Evolutionary conservation across 192 early-diverging fungal genomes (phyloP), one percentile per base, ranked within the genome.

Genomic region (Coemansia pectinata): DNA sequence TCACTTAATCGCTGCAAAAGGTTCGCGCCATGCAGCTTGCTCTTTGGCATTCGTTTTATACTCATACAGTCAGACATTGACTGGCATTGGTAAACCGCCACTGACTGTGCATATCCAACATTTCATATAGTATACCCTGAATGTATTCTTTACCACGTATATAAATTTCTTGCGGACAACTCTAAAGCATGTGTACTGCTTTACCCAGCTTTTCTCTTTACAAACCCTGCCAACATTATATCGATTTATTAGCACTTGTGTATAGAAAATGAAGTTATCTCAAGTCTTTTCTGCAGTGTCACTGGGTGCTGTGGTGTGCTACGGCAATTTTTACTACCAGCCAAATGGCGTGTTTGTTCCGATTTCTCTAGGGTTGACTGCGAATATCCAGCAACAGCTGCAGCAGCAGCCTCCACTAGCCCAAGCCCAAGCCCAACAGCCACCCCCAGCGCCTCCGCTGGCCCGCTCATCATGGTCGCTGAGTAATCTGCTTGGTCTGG

Each of bases 261-360:
- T 10, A 58, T 34, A 66, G 33, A 61, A 52, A 50, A 74, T 74
- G 70, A 71, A 29, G 14, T 10, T 65, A 39, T 65, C 62, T 0
- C 17, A 38, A 38, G 17, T 65, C 31, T 44, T 59, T 27, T 15
- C 62, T 3, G 38, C 59, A n/a, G 42, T 44, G 14, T 45, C 47
- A 27, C 59, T 69, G 57, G 45, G 33, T 62, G 67, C 59, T 29
- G 34, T 39, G 17, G 34, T 21, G 11, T 42, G 59, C 61, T 11
- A 47, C 27, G 4, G 50, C 61, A 48, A 29, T 21, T 23, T 79
- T 2, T 74, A 74, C 62, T 67, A 74, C 61, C 67, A 71, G 66
- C 72, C 72, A 67, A 74, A 74, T 44, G 72, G 67, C 23, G 47
- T 71, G 23, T 71, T 71, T 76, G 60, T 63, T 11, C 74, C 74